Evolutionary conservation across 805 yeast species (phyloP).

Genomic region (Vanderwaltozyma tropicalis): DNA sequence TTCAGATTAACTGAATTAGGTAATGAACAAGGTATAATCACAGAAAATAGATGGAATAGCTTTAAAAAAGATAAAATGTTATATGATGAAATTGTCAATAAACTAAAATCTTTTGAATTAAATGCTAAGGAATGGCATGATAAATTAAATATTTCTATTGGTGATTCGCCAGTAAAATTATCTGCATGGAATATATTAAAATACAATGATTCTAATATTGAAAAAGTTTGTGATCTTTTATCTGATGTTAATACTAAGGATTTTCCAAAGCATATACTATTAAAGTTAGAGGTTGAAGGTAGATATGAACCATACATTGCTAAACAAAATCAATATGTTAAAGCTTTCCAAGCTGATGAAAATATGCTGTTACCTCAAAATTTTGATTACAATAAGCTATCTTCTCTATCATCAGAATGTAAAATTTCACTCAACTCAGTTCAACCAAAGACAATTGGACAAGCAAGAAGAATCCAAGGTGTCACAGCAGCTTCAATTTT

Average conservation of each 20-base stretch:
- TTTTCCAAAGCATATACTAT: slow-evolving; percentile 37
- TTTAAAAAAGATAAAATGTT: slow-evolving; percentile 35
- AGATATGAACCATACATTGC: slow-evolving; percentile 71
- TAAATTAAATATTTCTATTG: slow-evolving; percentile 36
- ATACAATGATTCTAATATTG: slow-evolving; percentile 36
- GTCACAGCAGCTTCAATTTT: slow-evolving; percentile 88
- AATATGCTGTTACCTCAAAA: slow-evolving; percentile 55
- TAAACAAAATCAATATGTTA: slow-evolving; percentile 60
- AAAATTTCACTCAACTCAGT: slow-evolving; percentile 56
- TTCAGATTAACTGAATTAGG: slow-evolving; percentile 68
- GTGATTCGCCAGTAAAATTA: slow-evolving; percentile 43
- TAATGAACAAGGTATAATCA: slow-evolving; percentile 52
- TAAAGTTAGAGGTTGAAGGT: slow-evolving; percentile 67
- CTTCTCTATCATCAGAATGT: slow-evolving; percentile 69
- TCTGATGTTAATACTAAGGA: slow-evolving; percentile 27
- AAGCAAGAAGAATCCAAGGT: slow-evolving; percentile 90
- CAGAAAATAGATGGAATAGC: slow-evolving; percentile 44
- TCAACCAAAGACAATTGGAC: slow-evolving; percentile 86
- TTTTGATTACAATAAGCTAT: slow-evolving; percentile 48
- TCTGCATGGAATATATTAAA: slow-evolving; percentile 66
- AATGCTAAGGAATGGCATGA: slow-evolving; percentile 59
- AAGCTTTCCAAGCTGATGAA: slow-evolving; percentile 81
- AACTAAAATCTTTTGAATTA: slow-evolving; percentile 35
- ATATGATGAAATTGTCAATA: slow-evolving; percentile 36
- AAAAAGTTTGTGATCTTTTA: slow-evolving; percentile 21